Evolutionary conservation across 2,329 filamentous ascomycete species (phyloP), one percentile per base, ranked within the genome.

Genomic region (Beauveria rudraprayagi): DNA sequence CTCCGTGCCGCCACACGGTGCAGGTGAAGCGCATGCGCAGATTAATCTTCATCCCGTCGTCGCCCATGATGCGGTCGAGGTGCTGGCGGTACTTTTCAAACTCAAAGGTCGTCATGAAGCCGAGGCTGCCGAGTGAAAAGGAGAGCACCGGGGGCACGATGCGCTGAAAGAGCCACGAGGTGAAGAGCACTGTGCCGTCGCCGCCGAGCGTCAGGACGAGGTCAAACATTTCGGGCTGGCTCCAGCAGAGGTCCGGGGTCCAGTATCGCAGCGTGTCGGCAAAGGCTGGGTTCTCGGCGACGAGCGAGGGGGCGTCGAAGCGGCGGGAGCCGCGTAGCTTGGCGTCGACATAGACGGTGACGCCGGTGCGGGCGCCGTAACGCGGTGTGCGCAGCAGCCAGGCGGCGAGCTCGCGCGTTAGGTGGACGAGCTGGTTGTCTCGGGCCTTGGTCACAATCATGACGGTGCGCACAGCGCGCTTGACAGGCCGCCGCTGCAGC

Each of bases 381-480:
- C 94, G 86, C 14, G 94, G 92, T 3, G 92, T 97, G 63, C 83
- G 84, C 63, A 99, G 83, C 40, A 99, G 81, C 91, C 93, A 99
- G 67, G 87, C 84, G 11, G 93, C 81, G 62, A 99, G 79, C 72
- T 99, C 92, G 62, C 90, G 84, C 1, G 94, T 99, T 66, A 97
- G 80, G 67, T 89, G 84, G 40, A 99, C 93, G 17, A 99, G 82
- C 67, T 91, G 86, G 71, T 99, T 97, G 76, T 99, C 94, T 65
- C 94, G 86, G 24, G 94, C 94, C 76, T 97, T 99, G 64, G 94
- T 99, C 65, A 99, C 91, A 69, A 99, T 96, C 94, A 99, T 97
- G 70, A 99, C 85, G 72, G 91, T 97, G 70, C 85, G 86, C 52
- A 99, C 92, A 11, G 92, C 92, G 66, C 92, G 88, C 76, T 90